Percentiles rank a stretch among this genome's conserved stretches.
phyloP scores from a whole-genome alignment of 1,284 basidiomycete genomes.

The Sporisorium reilianum region DNA sequence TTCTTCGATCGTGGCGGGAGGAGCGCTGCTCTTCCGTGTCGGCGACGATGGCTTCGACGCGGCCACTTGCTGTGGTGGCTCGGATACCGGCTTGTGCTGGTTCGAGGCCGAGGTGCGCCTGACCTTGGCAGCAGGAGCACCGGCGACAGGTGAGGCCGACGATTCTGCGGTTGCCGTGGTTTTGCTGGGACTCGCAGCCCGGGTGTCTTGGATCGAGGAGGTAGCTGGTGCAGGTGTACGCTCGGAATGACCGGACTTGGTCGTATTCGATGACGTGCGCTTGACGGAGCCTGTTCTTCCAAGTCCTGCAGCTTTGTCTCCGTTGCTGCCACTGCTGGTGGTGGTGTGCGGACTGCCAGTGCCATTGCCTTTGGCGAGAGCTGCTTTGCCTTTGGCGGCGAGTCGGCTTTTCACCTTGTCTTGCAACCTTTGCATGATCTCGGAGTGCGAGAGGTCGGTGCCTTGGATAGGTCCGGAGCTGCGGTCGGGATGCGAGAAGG shows the following conservation, averaged over 20 bases:
- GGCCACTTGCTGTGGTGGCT: slow-evolving; percentile 1
- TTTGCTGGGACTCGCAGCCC: slow-evolving; percentile 9
- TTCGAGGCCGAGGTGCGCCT: slow-evolving; percentile 29
- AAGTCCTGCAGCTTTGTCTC: not conserved
- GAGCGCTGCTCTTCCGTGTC: not conserved
- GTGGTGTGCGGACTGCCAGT: not conserved
- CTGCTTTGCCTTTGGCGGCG: slow-evolving; percentile 33
- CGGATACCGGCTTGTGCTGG: slow-evolving; percentile 14
- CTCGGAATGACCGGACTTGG: slow-evolving; percentile 5
- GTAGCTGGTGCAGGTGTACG: slow-evolving; percentile 2
- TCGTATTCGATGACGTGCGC: slow-evolving; percentile 16
- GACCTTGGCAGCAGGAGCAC: slow-evolving; percentile 33
- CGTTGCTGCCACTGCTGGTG: not conserved
- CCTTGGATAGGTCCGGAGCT: slow-evolving; percentile 13
- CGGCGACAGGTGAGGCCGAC: slow-evolving; percentile 9
- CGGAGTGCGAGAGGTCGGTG: slow-evolving; percentile 38
- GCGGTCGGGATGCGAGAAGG: slow-evolving; percentile 28
- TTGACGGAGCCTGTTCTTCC: slow-evolving; percentile 18
- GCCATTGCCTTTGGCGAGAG: not conserved
- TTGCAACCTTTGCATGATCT: slow-evolving; percentile 50
- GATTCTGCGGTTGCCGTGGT: slow-evolving; percentile 11
- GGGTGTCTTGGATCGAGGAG: slow-evolving; percentile 2
- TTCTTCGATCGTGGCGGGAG: slow-evolving; percentile 18
- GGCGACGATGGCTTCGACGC: not conserved
- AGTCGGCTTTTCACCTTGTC: slow-evolving; percentile 44